Conservation (phyloP, 148 eudicot genomes). For the Drosera capensis region DNA sequence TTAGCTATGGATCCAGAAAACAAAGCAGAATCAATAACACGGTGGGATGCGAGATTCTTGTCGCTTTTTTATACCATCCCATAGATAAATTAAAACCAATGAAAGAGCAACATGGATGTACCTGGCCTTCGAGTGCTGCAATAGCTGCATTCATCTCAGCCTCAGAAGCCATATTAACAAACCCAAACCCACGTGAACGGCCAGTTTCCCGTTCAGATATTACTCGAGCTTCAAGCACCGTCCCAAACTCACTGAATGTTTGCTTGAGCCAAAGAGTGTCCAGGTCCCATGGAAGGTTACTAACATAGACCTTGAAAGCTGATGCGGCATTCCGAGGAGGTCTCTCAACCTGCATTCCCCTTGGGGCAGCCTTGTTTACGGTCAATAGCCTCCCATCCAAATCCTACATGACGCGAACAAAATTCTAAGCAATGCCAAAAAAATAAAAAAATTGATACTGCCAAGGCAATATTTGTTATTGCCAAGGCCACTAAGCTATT, state of each 20-base stretch:
- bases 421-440: no score
- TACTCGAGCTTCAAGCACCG: constrained; percentile 48
- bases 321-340: constrained; percentile 42
- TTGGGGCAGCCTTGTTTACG: constrained; percentile 90
- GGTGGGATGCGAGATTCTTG: no score
- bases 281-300: constrained; percentile 84
- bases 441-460: constrained; percentile 2
- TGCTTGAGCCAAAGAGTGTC: constrained; percentile 55
- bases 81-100: no score
- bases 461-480: no score
- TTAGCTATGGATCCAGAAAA: no score
- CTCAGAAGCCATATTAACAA: constrained; percentile 67
- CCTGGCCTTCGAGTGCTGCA: constrained; percentile 74
- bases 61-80: no score
- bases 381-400: constrained; percentile 51
- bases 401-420: no score
- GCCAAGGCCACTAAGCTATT: no score
- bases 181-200: constrained; percentile 85
- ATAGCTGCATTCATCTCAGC: constrained; percentile 65
- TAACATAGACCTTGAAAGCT: constrained; percentile 54
- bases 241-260: constrained; percentile 63
- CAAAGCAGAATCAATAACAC: no score
- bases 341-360: constrained; percentile 67
- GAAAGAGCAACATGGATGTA: no score
- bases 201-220: constrained; percentile 67